A percentile compares a stretch with the other conserved stretches of the same genome.
These are phyloP conservation scores for Cicer yamashitae DNA, from an alignment of 306 rosid species.

Conservation along the genomic window DNA sequence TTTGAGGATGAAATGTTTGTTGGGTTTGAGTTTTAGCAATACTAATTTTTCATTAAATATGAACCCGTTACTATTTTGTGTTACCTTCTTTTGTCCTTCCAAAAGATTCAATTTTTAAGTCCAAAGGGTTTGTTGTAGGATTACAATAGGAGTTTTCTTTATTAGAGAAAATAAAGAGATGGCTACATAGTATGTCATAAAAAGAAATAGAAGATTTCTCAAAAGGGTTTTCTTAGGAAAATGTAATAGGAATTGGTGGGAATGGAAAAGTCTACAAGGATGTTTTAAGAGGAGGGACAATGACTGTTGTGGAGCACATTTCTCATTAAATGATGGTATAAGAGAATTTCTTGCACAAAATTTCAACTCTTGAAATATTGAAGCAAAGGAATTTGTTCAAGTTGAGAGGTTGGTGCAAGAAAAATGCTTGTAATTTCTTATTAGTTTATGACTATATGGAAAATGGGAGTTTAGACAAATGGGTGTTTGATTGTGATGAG, in stretches of 20 bases:
- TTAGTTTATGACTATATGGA: conserved; percentile 84
- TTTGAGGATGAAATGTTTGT: conserved; percentile 76
- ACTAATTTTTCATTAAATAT: conserved; percentile 62
- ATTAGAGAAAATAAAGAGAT: conserved; percentile 56
- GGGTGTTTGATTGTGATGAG: conserved; percentile 64
- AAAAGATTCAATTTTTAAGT: conserved; percentile 54
- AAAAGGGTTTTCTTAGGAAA: conserved; percentile 62
- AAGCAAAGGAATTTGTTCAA: conserved; percentile 79
- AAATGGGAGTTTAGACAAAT: conserved; percentile 80
- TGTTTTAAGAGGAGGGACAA: conserved; percentile 58
- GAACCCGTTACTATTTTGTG: conserved; percentile 57
- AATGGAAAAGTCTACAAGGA: conserved; percentile 88
- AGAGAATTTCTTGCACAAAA: conserved; percentile 87
- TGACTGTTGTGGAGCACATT: conserved; percentile 79
- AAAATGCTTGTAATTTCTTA: conserved; percentile 66
- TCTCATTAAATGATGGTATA: conserved; percentile 75
- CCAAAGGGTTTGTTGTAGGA: conserved; percentile 69
- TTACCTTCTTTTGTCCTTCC: conserved; percentile 87
- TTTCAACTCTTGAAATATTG: conserved; percentile 84
- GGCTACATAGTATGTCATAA: conserved; percentile 80
- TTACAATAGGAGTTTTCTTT: conserved; percentile 49
- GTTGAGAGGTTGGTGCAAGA: conserved; percentile 87
- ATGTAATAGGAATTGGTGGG: conserved; percentile 85
- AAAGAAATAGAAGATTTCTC: conserved; percentile 73
- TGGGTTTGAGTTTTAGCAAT: conserved; percentile 95